Conservation (phyloP, 75 land plant genomes). For the Pinus tabuliformis region DNA sequence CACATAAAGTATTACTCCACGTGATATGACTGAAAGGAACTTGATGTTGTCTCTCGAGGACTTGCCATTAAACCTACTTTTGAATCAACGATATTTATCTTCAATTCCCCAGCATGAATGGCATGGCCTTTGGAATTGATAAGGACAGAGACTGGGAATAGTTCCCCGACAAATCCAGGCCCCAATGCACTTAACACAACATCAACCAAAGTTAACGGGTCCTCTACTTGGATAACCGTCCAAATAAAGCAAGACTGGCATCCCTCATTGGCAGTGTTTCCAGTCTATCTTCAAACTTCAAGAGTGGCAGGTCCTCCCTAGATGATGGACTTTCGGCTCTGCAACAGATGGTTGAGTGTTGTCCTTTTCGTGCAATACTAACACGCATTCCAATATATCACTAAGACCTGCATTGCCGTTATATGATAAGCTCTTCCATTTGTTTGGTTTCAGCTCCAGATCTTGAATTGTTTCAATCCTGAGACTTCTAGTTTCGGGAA, state of each 20-base stretch:
- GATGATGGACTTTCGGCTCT: constrained; percentile 95
- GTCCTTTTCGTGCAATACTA: constrained; percentile 70
- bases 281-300: constrained; percentile 81
- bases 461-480: constrained; percentile 30
- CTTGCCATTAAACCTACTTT: constrained; percentile 47
- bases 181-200: constrained; percentile 56
- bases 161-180: constrained; percentile 89
- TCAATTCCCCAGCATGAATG: constrained; percentile 76
- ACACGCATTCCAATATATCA: constrained; percentile 92
- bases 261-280: constrained; percentile 75
- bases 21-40: constrained; percentile 38
- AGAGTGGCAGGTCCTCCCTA: constrained; percentile 74
- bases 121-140: constrained; percentile 68
- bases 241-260: constrained; percentile 59
- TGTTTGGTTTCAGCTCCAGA: constrained; percentile 43
- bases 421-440: constrained; percentile 38
- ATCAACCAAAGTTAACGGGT: constrained; percentile 92
- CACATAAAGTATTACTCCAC: constrained; percentile 82
- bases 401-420: constrained; percentile 66
- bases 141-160: constrained; percentile 53
- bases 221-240: constrained; percentile 93
- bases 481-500: background rate
- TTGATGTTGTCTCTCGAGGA: constrained; percentile 57
- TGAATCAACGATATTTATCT: constrained; percentile 77
- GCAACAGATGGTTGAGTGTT: constrained; percentile 67